Evolutionary conservation across 2,329 filamentous ascomycete species (phyloP).

Genomic region (Colletotrichum sp.): DNA sequence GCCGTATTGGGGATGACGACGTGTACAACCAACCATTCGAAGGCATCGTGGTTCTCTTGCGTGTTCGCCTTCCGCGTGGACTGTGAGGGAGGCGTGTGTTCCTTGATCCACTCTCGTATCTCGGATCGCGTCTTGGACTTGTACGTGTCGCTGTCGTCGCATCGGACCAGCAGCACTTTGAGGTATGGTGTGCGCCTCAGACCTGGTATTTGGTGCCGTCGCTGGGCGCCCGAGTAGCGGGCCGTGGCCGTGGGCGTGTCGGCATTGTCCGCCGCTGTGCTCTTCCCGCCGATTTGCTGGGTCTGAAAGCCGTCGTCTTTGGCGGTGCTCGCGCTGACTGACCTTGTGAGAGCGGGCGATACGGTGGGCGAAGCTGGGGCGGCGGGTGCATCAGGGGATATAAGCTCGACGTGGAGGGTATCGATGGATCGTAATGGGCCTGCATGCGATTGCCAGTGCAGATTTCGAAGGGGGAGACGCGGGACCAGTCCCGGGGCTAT

Average conservation of each 20-base stretch:
- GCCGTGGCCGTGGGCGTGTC: constrained; percentile 28
- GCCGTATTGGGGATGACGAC: constrained; percentile 87
- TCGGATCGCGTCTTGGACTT: constrained; percentile 79
- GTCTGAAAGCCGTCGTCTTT: constrained; percentile 67
- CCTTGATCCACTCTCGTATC: constrained; percentile 90
- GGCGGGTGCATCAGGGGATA: constrained; percentile 60
- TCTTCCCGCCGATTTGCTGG: constrained; percentile 50
- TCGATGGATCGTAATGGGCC: constrained; percentile 92
- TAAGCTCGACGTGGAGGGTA: constrained; percentile 87
- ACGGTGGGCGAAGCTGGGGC: constrained; percentile 35
- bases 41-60: constrained; percentile 94
- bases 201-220: constrained; percentile 94
- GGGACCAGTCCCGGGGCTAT: constrained; percentile 78
- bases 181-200: constrained; percentile 92
- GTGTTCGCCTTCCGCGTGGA: constrained; percentile 63
- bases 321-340: constrained; percentile 33
- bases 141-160: constrained; percentile 95
- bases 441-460: constrained; percentile 96
- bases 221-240: constrained; percentile 50
- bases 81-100: constrained; percentile 66
- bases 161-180: constrained; percentile 86
- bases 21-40: constrained; percentile 93
- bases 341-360: constrained; percentile 30
- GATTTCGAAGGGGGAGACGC: constrained; percentile 84
- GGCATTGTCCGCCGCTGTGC: constrained; percentile 39